Evolutionary conservation across 2,329 filamentous ascomycete genomes (phyloP).

Genomic region (Fusarium hainanense): DNA sequence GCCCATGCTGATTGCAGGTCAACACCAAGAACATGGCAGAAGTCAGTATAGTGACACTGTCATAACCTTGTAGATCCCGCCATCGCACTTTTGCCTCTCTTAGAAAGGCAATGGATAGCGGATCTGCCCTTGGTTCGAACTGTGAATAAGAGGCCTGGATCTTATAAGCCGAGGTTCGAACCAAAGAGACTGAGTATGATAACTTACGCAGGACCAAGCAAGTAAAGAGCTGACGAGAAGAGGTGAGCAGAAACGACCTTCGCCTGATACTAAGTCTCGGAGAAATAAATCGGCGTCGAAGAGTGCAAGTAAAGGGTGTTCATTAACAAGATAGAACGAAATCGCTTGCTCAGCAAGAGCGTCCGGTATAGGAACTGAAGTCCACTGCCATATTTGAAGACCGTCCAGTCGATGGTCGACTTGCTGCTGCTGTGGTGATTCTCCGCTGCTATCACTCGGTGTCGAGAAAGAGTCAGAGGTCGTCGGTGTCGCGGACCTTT

Average conservation of each 20-base stretch:
- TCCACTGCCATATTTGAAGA: constrained; percentile 23
- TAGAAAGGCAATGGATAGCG: background rate
- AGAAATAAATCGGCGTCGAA: constrained; percentile 19
- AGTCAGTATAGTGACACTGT: background rate
- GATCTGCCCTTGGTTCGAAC: background rate
- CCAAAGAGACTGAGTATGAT: accelerated
- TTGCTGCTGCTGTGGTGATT: background rate
- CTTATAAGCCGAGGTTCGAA: accelerated
- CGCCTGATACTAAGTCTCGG: background rate
- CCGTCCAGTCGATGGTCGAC: background rate
- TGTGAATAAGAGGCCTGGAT: constrained; percentile 13
- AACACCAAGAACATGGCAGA: constrained; percentile 12
- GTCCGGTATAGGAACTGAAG: background rate
- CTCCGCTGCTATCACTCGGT: background rate
- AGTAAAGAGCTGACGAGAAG: constrained; percentile 18
- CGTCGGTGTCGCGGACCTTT: background rate
- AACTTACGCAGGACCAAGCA: constrained; percentile 23
- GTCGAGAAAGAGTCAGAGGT: background rate
- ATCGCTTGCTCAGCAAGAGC: constrained; percentile 1
- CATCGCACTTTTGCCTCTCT: constrained; percentile 6
- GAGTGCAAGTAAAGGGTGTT: constrained; percentile 14
- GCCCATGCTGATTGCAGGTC: constrained; percentile 10
- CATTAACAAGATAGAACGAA: constrained; percentile 15
- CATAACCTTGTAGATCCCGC: background rate
- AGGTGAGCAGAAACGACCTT: constrained; percentile 9